phyloP scores from a whole-genome alignment of 306 rosid species.

The Styphnolobium japonicum region DNA sequence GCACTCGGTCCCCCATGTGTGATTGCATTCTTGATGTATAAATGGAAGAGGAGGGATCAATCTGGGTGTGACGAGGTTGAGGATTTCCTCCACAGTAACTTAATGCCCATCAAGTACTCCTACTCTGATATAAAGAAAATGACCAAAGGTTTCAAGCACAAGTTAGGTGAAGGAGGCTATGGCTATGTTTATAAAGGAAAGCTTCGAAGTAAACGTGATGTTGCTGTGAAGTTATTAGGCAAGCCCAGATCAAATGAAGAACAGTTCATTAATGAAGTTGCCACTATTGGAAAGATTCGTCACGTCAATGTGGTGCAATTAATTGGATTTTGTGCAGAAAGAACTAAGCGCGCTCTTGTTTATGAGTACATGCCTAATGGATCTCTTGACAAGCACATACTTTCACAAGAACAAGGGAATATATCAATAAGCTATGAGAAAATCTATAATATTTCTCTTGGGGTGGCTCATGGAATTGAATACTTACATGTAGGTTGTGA shows the following conservation, averaged over 20 bases:
- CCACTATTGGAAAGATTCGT: neutral
- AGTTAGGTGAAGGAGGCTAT: conserved; percentile 16
- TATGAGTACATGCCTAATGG: conserved; percentile 14
- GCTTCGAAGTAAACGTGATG: neutral
- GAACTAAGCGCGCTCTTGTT: neutral
- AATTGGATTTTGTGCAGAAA: conserved; percentile 8
- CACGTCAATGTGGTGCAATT: neutral
- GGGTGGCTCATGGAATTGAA: neutral
- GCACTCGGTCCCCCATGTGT: neutral
- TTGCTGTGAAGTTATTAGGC: conserved; percentile 3
- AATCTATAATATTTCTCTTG: neutral
- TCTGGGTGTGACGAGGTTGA: neutral
- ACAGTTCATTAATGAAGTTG: conserved; percentile 19
- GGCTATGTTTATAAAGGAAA: conserved; percentile 11
- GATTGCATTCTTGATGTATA: neutral
- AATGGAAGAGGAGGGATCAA: conserved; percentile 5
- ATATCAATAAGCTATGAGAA: neutral
- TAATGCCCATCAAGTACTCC: conserved; percentile 11
- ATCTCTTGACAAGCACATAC: neutral
- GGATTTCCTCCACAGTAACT: neutral
- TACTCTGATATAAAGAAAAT: neutral
- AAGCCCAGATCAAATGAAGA: neutral
- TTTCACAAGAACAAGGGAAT: neutral
- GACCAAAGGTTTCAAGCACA: conserved; percentile 6
- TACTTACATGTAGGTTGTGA: conserved; percentile 13